Evolutionary conservation across 345 rosid species (phyloP).

Genomic region (Brassica nigra): DNA sequence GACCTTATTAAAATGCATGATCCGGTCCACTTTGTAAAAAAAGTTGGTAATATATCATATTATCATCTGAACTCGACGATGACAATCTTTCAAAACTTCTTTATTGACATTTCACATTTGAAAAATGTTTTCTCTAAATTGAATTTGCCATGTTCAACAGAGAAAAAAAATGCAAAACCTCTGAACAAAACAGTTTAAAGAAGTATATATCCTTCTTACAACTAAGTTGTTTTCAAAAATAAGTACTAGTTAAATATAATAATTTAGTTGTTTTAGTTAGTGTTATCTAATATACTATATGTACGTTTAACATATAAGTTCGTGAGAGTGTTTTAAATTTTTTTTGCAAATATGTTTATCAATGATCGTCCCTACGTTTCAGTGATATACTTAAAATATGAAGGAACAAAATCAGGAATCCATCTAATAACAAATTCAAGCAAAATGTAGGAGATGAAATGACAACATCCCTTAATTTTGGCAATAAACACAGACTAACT

Average conservation of each 20-base stretch:
- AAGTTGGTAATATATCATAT: neutral
- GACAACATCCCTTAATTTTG: neutral
- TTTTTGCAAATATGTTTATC: neutral
- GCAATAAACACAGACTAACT: neutral
- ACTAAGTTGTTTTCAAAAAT: neutral
- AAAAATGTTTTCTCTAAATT: neutral
- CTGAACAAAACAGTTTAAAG: neutral
- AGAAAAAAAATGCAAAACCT: neutral
- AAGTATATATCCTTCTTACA: neutral
- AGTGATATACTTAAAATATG: neutral
- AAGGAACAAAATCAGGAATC: conserved; percentile 20
- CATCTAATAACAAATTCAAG: conserved; percentile 16
- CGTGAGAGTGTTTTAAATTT: neutral
- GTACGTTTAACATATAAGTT: neutral
- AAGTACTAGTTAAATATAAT: no score
- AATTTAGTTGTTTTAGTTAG: no score
- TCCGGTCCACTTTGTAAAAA: neutral
- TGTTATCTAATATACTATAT: no score
- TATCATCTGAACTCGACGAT: no score
- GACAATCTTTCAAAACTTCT: no score
- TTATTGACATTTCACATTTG: no score
- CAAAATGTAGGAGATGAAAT: conserved; percentile 17
- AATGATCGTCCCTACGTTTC: neutral
- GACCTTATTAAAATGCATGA: neutral
- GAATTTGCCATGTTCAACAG: neutral